Percentiles rank a stretch among this genome's conserved stretches.
Evolutionary conservation across 257 asterid species (phyloP).

Genomic region (Ballota nigra): DNA sequence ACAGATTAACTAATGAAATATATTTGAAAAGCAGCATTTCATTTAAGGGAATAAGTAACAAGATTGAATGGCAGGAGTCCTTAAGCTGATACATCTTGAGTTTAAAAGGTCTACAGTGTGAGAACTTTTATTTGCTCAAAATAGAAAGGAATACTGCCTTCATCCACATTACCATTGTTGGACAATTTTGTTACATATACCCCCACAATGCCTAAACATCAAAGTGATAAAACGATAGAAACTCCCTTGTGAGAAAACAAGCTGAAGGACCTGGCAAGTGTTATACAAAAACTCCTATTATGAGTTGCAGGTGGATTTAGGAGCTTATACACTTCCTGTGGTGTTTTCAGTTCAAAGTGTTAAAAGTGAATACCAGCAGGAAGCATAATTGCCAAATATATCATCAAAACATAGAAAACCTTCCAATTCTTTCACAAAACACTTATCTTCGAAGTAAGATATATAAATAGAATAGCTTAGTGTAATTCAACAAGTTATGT

Average conservation of each 20-base stretch:
- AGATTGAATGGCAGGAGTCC: no score
- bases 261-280: background rate
- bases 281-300: background rate
- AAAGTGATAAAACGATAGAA: background rate
- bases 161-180: background rate
- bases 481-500: background rate
- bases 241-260: constrained; percentile 2
- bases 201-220: background rate
- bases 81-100: no score
- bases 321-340: background rate
- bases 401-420: background rate
- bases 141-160: background rate
- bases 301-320: background rate
- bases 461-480: constrained; percentile 1
- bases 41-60: no score
- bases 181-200: no score
- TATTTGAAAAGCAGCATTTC: no score
- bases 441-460: background rate
- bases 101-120: background rate
- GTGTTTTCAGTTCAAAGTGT: background rate
- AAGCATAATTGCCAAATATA: background rate
- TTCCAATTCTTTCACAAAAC: background rate
- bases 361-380: background rate
- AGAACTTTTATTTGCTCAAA: background rate
- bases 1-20: no score